Conservation (phyloP, 441 rosid species). For the Macaranga tanarius region DNA sequence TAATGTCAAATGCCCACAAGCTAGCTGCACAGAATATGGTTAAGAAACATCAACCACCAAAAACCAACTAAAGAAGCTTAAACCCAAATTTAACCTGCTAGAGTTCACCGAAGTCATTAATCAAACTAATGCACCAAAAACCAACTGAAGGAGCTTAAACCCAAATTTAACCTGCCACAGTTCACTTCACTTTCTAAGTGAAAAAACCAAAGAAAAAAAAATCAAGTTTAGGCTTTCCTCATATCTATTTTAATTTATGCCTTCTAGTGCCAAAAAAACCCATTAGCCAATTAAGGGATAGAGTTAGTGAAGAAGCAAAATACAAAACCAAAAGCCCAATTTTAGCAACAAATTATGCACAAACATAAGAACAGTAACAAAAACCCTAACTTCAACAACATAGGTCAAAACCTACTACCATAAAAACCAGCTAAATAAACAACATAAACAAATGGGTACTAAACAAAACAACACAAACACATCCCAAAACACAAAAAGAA, state of each 20-base stretch:
- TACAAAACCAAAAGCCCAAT: not conserved
- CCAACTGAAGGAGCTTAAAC: constrained; percentile 7
- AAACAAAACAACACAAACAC: constrained; percentile 10
- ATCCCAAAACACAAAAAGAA: not conserved
- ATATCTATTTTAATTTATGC: not conserved
- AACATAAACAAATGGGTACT: constrained; percentile 23
- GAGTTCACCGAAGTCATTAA: not conserved
- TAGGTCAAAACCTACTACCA: not conserved
- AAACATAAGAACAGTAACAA: not conserved
- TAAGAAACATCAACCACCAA: not conserved
- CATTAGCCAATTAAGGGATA: not conserved
- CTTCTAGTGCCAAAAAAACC: not conserved
- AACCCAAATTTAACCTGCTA: not conserved
- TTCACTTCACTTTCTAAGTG: not conserved
- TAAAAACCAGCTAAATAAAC: constrained; percentile 9
- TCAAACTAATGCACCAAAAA: not conserved
- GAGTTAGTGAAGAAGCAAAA: not conserved
- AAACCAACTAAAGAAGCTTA: constrained; percentile 9
- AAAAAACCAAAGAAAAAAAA: not conserved
- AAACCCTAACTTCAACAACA: constrained; percentile 5
- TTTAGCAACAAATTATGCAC: not conserved
- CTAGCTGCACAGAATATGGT: not conserved
- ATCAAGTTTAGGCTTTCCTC: not conserved
- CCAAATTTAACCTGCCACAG: not conserved
- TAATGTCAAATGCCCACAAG: not conserved